Conservation (phyloP, 805 yeast genomes). For the Wickerhamomyces silvicola region DNA sequence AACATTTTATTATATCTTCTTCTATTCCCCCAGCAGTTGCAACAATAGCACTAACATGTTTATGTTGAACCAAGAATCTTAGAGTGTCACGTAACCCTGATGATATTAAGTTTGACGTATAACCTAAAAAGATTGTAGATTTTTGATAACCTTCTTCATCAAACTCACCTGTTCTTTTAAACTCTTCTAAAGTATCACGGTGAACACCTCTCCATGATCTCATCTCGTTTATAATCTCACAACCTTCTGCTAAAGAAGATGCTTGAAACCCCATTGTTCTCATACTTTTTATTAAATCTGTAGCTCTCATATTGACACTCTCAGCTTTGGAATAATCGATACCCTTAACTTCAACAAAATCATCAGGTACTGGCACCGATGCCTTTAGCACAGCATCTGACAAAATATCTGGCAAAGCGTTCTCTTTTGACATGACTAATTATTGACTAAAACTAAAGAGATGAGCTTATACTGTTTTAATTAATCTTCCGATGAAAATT, state of each 20-base stretch:
- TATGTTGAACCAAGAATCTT: slow-evolving; percentile 84
- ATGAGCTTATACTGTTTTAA: not conserved
- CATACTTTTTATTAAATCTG: slow-evolving; percentile 77
- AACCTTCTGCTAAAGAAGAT: slow-evolving; percentile 74
- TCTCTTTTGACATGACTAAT: slow-evolving; percentile 27
- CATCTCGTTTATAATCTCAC: slow-evolving; percentile 91
- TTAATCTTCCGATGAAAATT: slow-evolving; percentile 4
- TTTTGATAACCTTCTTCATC: slow-evolving; percentile 75
- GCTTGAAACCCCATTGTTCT: slow-evolving; percentile 97
- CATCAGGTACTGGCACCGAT: slow-evolving; percentile 80
- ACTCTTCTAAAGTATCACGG: slow-evolving; percentile 59
- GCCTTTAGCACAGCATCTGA: slow-evolving; percentile 87
- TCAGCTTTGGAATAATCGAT: slow-evolving; percentile 80
- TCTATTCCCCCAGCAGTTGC: slow-evolving; percentile 99
- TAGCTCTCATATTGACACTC: slow-evolving; percentile 73
- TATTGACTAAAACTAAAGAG: too few species aligned
- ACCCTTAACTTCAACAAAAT: slow-evolving; percentile 75
- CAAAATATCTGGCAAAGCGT: slow-evolving; percentile 60
- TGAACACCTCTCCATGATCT: slow-evolving; percentile 88
- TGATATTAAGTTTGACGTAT: slow-evolving; percentile 91
- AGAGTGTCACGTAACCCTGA: slow-evolving; percentile 91
- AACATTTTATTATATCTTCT: slow-evolving; percentile 92
- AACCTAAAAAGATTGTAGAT: slow-evolving; percentile 91
- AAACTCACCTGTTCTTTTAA: slow-evolving; percentile 65
- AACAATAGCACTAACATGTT: slow-evolving; percentile 90